Evolutionary conservation across 1,284 basidiomycete species (phyloP).

Genomic region (Austroboletus novae-zelandiae): DNA sequence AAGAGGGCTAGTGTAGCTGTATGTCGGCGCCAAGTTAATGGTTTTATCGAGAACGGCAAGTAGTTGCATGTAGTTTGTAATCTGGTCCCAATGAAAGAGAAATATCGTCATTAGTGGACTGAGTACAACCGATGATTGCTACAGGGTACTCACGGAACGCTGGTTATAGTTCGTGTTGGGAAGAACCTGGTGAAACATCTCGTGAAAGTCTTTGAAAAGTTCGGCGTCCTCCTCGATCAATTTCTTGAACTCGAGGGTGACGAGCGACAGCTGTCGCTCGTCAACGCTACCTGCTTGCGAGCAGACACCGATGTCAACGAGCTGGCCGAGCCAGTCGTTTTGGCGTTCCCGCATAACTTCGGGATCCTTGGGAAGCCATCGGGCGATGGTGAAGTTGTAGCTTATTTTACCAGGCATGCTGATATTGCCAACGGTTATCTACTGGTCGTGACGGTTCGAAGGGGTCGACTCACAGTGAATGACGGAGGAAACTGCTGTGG

Average conservation of each 20-base stretch:
- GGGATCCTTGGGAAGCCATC: constrained; percentile 23
- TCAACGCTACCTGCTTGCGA: constrained; percentile 12
- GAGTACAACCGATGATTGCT: background rate
- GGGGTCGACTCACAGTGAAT: background rate
- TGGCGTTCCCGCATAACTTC: constrained; percentile 9
- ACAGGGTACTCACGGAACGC: constrained; percentile 5
- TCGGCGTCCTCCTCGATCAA: constrained; percentile 39
- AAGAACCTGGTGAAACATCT: constrained; percentile 25
- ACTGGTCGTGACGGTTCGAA: background rate
- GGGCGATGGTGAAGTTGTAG: constrained; percentile 4
- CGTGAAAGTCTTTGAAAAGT: constrained; percentile 39
- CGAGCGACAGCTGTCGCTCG: constrained; percentile 18
- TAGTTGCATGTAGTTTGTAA: constrained; percentile 45
- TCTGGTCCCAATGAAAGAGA: constrained; percentile 18
- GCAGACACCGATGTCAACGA: constrained; percentile 7
- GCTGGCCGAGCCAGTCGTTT: background rate
- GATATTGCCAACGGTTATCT: background rate
- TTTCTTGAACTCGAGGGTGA: constrained; percentile 41
- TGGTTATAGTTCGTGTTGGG: background rate
- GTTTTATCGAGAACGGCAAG: constrained; percentile 44
- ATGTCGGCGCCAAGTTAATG: constrained; percentile 25
- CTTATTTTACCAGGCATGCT: constrained; percentile 7
- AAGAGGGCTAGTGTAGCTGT: constrained; percentile 16
- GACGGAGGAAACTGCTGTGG: too few relatives aligned
- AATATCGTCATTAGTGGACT: background rate